Percentiles rank a stretch among this genome's conserved stretches.
These are phyloP conservation scores for Gossypium sturtianum DNA, from an alignment of 345 rosid genomes.

Conservation along the genomic window DNA sequence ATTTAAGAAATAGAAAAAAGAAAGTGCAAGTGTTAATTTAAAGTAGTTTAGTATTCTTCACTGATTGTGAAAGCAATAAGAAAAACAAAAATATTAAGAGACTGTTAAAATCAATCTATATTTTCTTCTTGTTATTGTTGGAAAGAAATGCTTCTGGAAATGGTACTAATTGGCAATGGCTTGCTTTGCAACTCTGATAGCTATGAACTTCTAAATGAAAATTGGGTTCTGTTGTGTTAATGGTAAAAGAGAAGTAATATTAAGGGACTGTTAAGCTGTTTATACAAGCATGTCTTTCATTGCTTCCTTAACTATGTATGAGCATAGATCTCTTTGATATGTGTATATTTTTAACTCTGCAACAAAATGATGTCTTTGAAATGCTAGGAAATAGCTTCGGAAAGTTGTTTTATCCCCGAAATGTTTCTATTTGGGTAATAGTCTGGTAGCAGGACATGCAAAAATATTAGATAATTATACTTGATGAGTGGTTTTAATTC, in stretches of 20 bases:
- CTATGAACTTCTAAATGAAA: not conserved
- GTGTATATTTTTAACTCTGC: not conserved
- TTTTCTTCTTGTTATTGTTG: not conserved
- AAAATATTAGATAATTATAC: not conserved
- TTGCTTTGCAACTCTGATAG: not conserved
- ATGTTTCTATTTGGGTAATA: too few relatives aligned
- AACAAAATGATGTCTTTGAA: not conserved
- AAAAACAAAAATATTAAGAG: not conserved
- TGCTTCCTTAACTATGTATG: not conserved
- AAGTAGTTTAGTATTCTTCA: not conserved
- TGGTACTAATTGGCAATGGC: not conserved
- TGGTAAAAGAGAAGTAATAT: not conserved
- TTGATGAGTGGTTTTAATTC: not conserved
- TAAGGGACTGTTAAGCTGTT: not conserved
- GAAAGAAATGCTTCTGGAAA: not conserved
- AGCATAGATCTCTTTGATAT: not conserved
- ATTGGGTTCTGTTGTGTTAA: not conserved
- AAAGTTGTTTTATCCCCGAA: too few relatives aligned
- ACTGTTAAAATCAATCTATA: not conserved
- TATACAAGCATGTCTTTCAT: not conserved
- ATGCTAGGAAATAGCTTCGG: not conserved
- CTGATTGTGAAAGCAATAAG: not conserved
- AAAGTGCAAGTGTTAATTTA: not conserved
- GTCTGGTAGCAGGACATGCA: too few relatives aligned
- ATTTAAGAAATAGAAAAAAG: too few relatives aligned